phyloP scores from a whole-genome alignment of 306 rosid genomes.

The Arachis stenosperma region DNA sequence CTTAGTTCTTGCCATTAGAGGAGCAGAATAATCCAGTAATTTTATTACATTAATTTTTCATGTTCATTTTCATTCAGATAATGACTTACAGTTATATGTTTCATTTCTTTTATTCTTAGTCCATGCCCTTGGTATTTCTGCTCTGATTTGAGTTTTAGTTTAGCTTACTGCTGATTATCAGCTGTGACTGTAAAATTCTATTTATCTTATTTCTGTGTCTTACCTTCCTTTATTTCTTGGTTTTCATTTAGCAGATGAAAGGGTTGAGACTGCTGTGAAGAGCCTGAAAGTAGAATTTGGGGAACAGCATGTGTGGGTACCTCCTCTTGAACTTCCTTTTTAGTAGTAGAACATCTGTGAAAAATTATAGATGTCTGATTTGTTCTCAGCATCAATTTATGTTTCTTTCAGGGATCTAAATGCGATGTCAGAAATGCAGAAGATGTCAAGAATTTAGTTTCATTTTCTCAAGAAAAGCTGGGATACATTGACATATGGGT shows the following conservation, averaged over 20 bases:
- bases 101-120: conserved; percentile 14
- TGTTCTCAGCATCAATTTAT: conserved; percentile 37
- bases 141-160: conserved; percentile 18
- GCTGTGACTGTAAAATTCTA: conserved; percentile 18
- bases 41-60: conserved; percentile 5
- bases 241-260: conserved; percentile 54
- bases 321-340: conserved; percentile 56
- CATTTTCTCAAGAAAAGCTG: conserved; percentile 72
- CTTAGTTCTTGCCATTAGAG: background rate
- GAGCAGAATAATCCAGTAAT: conserved; percentile 8
- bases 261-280: conserved; percentile 70
- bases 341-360: conserved; percentile 12
- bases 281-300: conserved; percentile 68
- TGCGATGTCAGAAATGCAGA: conserved; percentile 88
- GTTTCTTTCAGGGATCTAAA: conserved; percentile 67
- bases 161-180: conserved; percentile 17
- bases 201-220: conserved; percentile 26
- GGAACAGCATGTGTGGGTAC: conserved; percentile 98
- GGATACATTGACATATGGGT: conserved; percentile 92
- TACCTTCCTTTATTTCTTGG: conserved; percentile 23
- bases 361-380: conserved; percentile 18
- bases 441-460: conserved; percentile 81
- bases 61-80: conserved; percentile 13
- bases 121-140: background rate
- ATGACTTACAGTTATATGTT: background rate